Evolutionary conservation across 2,329 filamentous ascomycete genomes (phyloP), one percentile per base, ranked within the genome.

Genomic region (Davidsoniella virescens): DNA sequence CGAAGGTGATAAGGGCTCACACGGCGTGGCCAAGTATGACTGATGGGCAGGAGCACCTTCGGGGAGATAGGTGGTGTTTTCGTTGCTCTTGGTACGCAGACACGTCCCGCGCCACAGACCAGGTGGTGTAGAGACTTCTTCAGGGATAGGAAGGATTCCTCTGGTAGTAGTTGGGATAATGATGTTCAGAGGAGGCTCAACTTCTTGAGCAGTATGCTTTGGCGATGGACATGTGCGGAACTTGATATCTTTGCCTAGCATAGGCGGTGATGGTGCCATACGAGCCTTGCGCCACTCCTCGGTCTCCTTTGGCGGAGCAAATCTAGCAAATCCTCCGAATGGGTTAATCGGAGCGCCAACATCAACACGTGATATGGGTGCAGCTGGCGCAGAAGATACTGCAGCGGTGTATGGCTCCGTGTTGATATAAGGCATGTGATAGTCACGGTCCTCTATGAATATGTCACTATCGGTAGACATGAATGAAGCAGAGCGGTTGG

Each of bases 141-240:
- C 36, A 3, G n/a, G 23, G 23, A 25, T 20, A 5, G 17, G 41
- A 12, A 8, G 18, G 8, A 26, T 20, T 47, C 44, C 18, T 25
- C 37, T 18, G 12, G 44, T 37, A 23, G 44, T 26, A 39, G 33
- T 18, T 25, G 49, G 42, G 6, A 10, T 23, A 7, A 16, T 36
- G 9, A 12, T 17, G 7, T 16, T 26, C 18, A n/a, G 9, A 9
- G 33, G 49, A 5, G 37, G 26, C 29, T 26, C 42, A 3, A 44
- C 33, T 3, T 33, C 20, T 12, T 47, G 44, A 14, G 39, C 46
- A 14, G 87, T 93, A 50, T 80, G 76, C 62, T 90, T 82, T 5
- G 90, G 90, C 23, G 88, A 94, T 8, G 75, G 72, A 61, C 87
- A 94, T 61, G 75, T 76, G 33, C 87, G 84, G 62, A 95, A 94